Conservation (phyloP, 1,284 basidiomycete species). For the Malassezia slooffiae region DNA sequence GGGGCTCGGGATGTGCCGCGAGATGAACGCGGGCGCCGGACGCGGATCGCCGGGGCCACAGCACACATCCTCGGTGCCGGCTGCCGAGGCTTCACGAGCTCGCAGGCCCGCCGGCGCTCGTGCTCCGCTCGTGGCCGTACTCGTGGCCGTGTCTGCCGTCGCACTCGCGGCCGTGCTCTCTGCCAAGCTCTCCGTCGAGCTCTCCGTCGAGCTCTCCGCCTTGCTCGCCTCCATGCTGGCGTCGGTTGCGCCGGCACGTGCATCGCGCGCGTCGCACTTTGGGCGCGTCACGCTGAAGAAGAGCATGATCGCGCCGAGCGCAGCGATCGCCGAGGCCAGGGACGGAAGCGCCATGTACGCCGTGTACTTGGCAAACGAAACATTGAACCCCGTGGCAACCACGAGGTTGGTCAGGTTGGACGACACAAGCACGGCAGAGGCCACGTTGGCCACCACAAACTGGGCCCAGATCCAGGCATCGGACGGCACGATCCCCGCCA, state of each 20-base stretch:
- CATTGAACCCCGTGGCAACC: slow-evolving; percentile 41
- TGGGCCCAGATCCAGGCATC: slow-evolving; percentile 61
- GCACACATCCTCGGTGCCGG: no score
- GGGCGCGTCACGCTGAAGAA: slow-evolving; percentile 19
- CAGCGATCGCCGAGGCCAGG: slow-evolving; percentile 25
- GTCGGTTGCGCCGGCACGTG: not conserved
- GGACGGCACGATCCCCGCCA: slow-evolving; percentile 56
- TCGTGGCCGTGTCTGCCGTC: no score
- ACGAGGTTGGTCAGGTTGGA: slow-evolving; percentile 49
- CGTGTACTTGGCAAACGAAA: slow-evolving; percentile 39
- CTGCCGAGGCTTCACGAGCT: no score
- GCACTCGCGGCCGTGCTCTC: no score
- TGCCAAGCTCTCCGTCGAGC: no score
- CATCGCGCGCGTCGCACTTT: not conserved
- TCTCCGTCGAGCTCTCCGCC: no score
- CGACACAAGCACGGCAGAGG: slow-evolving; percentile 47
- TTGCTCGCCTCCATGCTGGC: no score
- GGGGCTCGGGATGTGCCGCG: slow-evolving; percentile 48
- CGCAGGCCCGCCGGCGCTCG: no score
- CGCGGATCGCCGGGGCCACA: no score
- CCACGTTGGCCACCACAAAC: slow-evolving; percentile 68
- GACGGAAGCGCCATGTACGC: slow-evolving; percentile 43
- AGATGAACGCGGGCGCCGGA: no score
- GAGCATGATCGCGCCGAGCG: slow-evolving; percentile 24
- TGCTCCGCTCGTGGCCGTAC: no score